Conservation (phyloP, 2,329 filamentous ascomycete species). For the Aspergillus phoenicis region DNA sequence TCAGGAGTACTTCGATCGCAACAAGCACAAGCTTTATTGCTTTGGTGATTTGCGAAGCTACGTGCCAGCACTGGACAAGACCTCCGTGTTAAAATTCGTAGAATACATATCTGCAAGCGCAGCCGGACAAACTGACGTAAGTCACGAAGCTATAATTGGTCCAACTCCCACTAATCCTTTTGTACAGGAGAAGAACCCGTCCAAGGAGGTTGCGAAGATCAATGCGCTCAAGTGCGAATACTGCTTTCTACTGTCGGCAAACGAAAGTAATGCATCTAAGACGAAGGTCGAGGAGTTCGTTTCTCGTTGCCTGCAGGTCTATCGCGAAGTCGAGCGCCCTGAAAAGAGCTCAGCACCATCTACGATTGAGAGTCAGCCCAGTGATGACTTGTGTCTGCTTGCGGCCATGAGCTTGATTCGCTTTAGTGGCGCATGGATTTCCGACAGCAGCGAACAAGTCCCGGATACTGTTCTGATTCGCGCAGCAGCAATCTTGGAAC, state of each 20-base stretch:
- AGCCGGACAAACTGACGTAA: slow-evolving; percentile 27
- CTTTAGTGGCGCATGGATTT: slow-evolving; percentile 25
- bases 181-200: slow-evolving; percentile 24
- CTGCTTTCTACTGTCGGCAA: slow-evolving; percentile 40
- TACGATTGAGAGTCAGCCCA: slow-evolving; percentile 47
- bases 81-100: slow-evolving; percentile 30
- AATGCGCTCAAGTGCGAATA: slow-evolving; percentile 50
- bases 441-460: slow-evolving; percentile 22
- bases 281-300: slow-evolving; percentile 41
- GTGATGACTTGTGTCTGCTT: slow-evolving; percentile 47
- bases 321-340: slow-evolving; percentile 28
- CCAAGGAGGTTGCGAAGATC: slow-evolving; percentile 37
- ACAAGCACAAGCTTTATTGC: slow-evolving; percentile 48
- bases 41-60: slow-evolving; percentile 48
- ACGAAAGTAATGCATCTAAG: slow-evolving; percentile 29
- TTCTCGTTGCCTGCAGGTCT: slow-evolving; percentile 40
- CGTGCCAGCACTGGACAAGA: slow-evolving; percentile 32
- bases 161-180: slow-evolving; percentile 7
- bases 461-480: slow-evolving; percentile 39
- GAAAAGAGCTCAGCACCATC: slow-evolving; percentile 31
- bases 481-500: slow-evolving; percentile 43
- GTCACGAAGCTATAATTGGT: slow-evolving; percentile 12
- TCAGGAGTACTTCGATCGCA: slow-evolving; percentile 44
- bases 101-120: slow-evolving; percentile 28
- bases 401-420: slow-evolving; percentile 47